phyloP scores from a whole-genome alignment of 805 yeast genomes.

The Brettanomyces nanus region DNA sequence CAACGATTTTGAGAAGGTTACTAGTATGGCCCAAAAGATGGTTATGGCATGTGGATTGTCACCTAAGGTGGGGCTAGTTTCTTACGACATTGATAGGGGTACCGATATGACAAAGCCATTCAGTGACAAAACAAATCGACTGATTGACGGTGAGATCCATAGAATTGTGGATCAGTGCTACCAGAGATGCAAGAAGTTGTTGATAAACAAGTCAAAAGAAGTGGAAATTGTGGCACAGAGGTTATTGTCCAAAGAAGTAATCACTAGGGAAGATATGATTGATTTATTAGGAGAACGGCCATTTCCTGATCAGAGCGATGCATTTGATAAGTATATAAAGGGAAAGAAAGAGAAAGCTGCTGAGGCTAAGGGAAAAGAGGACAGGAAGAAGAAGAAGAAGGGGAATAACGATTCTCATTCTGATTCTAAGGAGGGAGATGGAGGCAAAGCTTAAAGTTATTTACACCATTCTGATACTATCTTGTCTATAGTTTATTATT shows the following conservation, averaged over 20 bases:
- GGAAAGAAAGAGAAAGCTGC: slow-evolving; percentile 11
- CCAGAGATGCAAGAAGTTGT: slow-evolving; percentile 46
- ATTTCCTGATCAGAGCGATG: slow-evolving; percentile 72
- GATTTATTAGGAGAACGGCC: slow-evolving; percentile 71
- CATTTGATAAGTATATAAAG: slow-evolving; percentile 81
- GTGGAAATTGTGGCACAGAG: slow-evolving; percentile 70
- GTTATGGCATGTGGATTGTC: slow-evolving; percentile 86
- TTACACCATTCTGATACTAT: not conserved
- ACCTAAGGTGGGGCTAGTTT: slow-evolving; percentile 57
- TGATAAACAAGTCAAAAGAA: slow-evolving; percentile 47
- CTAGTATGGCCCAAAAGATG: slow-evolving; percentile 85
- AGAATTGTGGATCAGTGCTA: slow-evolving; percentile 61
- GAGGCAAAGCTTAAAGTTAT: no score
- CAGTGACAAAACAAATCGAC: slow-evolving; percentile 61
- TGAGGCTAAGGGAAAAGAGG: slow-evolving; percentile 4
- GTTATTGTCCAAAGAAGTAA: slow-evolving; percentile 63
- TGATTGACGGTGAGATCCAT: slow-evolving; percentile 64
- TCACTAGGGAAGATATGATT: slow-evolving; percentile 76
- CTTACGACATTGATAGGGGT: slow-evolving; percentile 42
- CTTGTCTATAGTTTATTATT: not conserved
- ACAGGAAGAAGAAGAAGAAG: slow-evolving; percentile 1
- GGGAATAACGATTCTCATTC: not conserved
- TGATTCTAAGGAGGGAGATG: no score
- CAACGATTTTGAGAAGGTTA: slow-evolving; percentile 88
- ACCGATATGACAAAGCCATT: slow-evolving; percentile 52